These are phyloP conservation scores for Aspergillus tanneri DNA, from an alignment of 2,329 filamentous ascomycete species.

Conservation along the genomic window DNA sequence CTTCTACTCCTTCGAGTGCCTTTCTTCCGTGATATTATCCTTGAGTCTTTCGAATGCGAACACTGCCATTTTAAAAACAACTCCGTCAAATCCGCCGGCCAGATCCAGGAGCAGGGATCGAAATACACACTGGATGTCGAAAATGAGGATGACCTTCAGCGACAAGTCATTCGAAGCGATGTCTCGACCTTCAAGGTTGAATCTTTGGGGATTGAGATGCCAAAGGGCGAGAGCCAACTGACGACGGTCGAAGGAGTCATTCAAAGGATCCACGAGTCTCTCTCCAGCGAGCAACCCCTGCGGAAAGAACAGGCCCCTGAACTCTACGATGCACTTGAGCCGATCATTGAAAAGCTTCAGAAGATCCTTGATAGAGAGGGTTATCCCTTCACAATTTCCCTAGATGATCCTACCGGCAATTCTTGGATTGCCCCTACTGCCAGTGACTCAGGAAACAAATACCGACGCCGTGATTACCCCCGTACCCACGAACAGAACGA, in stretches of 20 bases:
- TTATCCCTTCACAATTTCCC: conserved; percentile 82
- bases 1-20: conserved; percentile 90
- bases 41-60: conserved; percentile 94
- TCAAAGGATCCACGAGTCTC: conserved; percentile 71
- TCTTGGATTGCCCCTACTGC: conserved; percentile 92
- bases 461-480: conserved; percentile 78
- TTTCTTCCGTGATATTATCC: conserved; percentile 94
- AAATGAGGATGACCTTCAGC: conserved; percentile 68
- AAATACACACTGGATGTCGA: conserved; percentile 82
- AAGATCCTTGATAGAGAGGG: conserved; percentile 74
- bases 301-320: conserved; percentile 77
- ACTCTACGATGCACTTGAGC: conserved; percentile 72
- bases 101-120: conserved; percentile 84
- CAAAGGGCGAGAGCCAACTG: conserved; percentile 83
- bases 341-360: conserved; percentile 69
- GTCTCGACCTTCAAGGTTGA: conserved; percentile 81
- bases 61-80: conserved; percentile 89
- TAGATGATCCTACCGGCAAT: conserved; percentile 93
- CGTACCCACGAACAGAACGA: conserved; percentile 85
- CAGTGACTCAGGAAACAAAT: conserved; percentile 75
- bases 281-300: conserved; percentile 77
- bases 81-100: conserved; percentile 87
- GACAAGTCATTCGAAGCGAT: conserved; percentile 91
- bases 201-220: conserved; percentile 90
- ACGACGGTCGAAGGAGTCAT: conserved; percentile 92